A percentile compares a stretch with the other conserved stretches of the same genome.
Conservation (phyloP, 306 rosid genomes). For the Dryas alaskensis region DNA sequence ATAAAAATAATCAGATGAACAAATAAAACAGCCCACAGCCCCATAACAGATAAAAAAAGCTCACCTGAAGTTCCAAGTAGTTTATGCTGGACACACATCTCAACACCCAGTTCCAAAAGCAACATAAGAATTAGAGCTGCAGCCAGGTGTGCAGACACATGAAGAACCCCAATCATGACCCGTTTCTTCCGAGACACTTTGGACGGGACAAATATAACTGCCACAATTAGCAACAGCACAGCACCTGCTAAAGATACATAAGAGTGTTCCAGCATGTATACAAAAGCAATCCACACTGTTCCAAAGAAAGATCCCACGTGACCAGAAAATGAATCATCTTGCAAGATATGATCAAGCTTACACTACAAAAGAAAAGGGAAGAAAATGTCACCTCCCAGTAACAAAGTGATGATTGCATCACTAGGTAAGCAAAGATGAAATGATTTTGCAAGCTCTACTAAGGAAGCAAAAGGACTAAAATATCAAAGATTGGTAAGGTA, state of each 20-base stretch:
- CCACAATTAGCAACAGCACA: constrained; percentile 61
- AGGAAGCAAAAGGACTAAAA: constrained; percentile 11
- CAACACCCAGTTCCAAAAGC: constrained; percentile 87
- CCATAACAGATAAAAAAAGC: constrained; percentile 19
- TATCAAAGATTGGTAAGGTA: neutral
- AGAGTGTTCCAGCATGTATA: constrained; percentile 65
- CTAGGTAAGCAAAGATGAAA: constrained; percentile 13
- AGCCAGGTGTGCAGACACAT: constrained; percentile 83
- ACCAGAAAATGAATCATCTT: constrained; percentile 77
- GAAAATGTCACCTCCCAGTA: constrained; percentile 29
- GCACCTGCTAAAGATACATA: constrained; percentile 72
- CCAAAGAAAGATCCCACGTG: constrained; percentile 68
- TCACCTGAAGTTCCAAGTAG: constrained; percentile 91
- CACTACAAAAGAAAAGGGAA: constrained; percentile 55
- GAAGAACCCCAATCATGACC: constrained; percentile 72
- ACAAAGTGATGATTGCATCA: constrained; percentile 3
- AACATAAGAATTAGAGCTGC: constrained; percentile 90
- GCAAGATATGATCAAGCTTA: constrained; percentile 83
- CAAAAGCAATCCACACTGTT: constrained; percentile 82
- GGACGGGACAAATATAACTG: constrained; percentile 80
- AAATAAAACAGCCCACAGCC: neutral
- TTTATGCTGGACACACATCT: constrained; percentile 76
- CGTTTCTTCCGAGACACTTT: constrained; percentile 82
- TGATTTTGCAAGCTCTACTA: constrained; percentile 14
- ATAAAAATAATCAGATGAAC: neutral